Base-by-base conservation (phyloP, 1,139 yeast species). In the Komagataea norvegica region DNA sequence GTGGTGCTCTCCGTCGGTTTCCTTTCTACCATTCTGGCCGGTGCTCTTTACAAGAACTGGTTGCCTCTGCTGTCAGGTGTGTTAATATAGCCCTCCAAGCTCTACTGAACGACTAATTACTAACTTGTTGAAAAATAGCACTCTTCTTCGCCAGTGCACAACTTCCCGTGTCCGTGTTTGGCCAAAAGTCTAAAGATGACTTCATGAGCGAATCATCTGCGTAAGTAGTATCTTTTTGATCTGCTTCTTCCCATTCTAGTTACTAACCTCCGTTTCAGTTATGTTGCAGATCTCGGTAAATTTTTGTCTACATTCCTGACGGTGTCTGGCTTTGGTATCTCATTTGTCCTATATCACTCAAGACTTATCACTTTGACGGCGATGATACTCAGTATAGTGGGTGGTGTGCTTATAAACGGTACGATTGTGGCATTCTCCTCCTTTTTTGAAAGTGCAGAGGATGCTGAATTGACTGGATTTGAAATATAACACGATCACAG, bases 1-100 rank as follows among this genome's bases (percentile, higher is more conserved):
- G 68, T 82, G 31, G 77, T 84, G 27, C 68, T 85, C 32, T 85
- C 94, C 1, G 67, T 80, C 56, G 95, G 95, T 10, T 85, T 85
- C 51, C 71, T 86, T 31, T 66, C 84, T 41, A 79, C 84, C 34
- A 79, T 85, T n/a, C 68, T 85, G 16, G 86, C 93, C 13, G 85
- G 89, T 18, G 80, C 81, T 6, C 42, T 51, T 5, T 48, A 45
- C 25, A 82, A 83, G 37, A 83, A 81, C 57, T 85, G 94, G 94
- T 68, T 74, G 47, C 93, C 95, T 74, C 75, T 44, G 80, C 79
- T 48, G 46, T 45, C 51, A 6, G 48, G 53, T 51, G 34, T 14
- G 53, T 47, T 15, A 23, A 25, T 17, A 30, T 24, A 21, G n/a
- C 22, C 9, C 16, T 21, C 23, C 8, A 21, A 2, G 23, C 27